A percentile compares a stretch with the other conserved stretches of the same genome.
Conservation (phyloP, 176 grass and related monocot genomes). For the Lolium multiflorum region DNA sequence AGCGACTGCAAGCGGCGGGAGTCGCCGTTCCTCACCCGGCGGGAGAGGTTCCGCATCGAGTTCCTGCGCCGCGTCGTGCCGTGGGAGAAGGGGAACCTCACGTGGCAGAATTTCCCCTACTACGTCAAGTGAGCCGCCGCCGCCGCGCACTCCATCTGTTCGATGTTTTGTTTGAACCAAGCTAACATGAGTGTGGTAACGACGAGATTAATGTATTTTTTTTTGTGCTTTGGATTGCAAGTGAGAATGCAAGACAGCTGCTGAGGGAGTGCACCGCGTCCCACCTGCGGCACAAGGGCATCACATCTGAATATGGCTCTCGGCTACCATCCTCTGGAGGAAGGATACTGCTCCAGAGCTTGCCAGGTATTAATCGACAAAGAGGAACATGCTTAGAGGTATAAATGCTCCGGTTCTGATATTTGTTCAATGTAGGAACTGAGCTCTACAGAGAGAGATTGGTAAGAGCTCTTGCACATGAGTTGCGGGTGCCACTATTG, state of each 20-base stretch:
- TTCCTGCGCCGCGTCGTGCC: conserved; percentile 80
- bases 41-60: conserved; percentile 82
- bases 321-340: conserved; percentile 70
- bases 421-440: conserved; percentile 71
- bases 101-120: conserved; percentile 89
- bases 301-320: conserved; percentile 68
- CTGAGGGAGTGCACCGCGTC: conserved; percentile 78
- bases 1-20: conserved; percentile 70
- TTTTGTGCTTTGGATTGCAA: conserved; percentile 44
- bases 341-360: conserved; percentile 85
- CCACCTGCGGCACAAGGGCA: conserved; percentile 74
- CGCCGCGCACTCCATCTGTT: conserved; percentile 34
- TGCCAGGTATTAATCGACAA: conserved; percentile 66
- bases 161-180: conserved; percentile 41
- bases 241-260: conserved; percentile 64
- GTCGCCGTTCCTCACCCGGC: conserved; percentile 77
- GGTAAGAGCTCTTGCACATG: conserved; percentile 82
- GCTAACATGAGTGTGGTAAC: conserved; percentile 31
- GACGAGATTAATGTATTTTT: neutral
- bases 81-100: conserved; percentile 87
- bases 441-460: conserved; percentile 94
- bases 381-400: conserved; percentile 21
- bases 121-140: conserved; percentile 66
- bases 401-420: conserved; percentile 35
- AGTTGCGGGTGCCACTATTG: conserved; percentile 77